Percentiles rank a stretch among this genome's conserved stretches.
phyloP scores from a whole-genome alignment of 768 basidiomycete species.

The Rickenella mellea region DNA sequence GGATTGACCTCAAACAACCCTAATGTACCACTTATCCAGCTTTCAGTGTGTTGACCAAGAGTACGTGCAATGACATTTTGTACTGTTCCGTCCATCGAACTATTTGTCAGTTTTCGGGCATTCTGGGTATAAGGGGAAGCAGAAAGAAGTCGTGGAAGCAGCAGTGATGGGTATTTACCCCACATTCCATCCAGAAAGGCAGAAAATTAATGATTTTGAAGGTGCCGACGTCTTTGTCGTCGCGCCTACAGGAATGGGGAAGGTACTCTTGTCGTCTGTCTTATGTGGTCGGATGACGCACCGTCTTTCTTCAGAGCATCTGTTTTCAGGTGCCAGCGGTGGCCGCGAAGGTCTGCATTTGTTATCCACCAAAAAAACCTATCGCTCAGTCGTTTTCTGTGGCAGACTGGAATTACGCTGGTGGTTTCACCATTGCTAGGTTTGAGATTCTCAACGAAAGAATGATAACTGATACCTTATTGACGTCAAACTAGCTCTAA shows the following conservation, averaged over 20 bases:
- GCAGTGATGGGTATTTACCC: constrained; percentile 45
- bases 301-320: constrained; percentile 41
- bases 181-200: neutral
- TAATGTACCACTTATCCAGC: too few species aligned
- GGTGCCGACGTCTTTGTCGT: constrained; percentile 70
- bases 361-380: neutral
- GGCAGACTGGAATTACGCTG: constrained; percentile 58
- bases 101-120: constrained; percentile 76
- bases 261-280: constrained; percentile 31
- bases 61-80: too few species aligned
- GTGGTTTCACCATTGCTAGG: constrained; percentile 73
- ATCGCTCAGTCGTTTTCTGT: neutral
- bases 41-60: too few species aligned
- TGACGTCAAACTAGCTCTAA: constrained; percentile 41
- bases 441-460: constrained; percentile 19
- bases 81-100: too few species aligned
- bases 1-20: too few species aligned
- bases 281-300: neutral
- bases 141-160: constrained; percentile 65
- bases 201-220: constrained; percentile 13
- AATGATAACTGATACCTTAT: neutral
- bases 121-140: constrained; percentile 61
- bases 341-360: constrained; percentile 40
- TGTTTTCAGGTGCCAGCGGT: constrained; percentile 83
- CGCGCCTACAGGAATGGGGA: constrained; percentile 86